These are phyloP conservation scores for Plasmodium sp. DNA, from an alignment of 169 alveolate genomes.

Conservation along the genomic window DNA sequence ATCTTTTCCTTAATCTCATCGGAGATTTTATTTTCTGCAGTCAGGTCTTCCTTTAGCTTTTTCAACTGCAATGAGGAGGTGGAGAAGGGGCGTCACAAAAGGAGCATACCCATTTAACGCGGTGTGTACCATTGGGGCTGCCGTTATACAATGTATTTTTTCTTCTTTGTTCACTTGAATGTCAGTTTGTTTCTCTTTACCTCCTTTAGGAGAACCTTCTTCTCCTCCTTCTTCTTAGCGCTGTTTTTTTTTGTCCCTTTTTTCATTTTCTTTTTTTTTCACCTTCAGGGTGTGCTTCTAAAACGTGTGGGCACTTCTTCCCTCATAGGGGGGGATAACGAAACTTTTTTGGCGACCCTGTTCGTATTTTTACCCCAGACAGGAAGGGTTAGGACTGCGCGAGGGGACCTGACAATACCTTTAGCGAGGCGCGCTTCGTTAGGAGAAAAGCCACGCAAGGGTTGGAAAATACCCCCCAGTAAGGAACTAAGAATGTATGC, in stretches of 20 bases:
- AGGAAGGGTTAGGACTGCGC: neutral
- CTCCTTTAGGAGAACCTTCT: conserved; percentile 9
- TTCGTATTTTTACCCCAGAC: neutral
- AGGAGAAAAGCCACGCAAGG: neutral
- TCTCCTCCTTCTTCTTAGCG: conserved; percentile 46
- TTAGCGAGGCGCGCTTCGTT: neutral
- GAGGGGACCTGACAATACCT: neutral
- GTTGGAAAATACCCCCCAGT: neutral
- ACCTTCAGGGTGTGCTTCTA: neutral
- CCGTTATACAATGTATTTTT: neutral
- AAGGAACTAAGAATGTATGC: neutral
- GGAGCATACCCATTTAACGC: neutral
- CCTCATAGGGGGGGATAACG: neutral
- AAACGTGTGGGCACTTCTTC: neutral
- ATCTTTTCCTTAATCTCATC: conserved; percentile 29
- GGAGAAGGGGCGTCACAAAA: neutral
- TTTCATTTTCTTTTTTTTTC: neutral
- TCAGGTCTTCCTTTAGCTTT: conserved; percentile 9
- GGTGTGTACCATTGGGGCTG: neutral
- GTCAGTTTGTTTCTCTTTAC: conserved; percentile 11
- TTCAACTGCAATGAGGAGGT: conserved; percentile 1
- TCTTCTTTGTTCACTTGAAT: neutral
- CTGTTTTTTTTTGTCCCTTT: neutral
- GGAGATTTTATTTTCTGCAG: conserved; percentile 23
- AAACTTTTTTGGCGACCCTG: neutral